Evolutionary conservation across 2,329 filamentous ascomycete species (phyloP), one percentile per base, ranked within the genome.

Genomic region (Sporothrix globosa): DNA sequence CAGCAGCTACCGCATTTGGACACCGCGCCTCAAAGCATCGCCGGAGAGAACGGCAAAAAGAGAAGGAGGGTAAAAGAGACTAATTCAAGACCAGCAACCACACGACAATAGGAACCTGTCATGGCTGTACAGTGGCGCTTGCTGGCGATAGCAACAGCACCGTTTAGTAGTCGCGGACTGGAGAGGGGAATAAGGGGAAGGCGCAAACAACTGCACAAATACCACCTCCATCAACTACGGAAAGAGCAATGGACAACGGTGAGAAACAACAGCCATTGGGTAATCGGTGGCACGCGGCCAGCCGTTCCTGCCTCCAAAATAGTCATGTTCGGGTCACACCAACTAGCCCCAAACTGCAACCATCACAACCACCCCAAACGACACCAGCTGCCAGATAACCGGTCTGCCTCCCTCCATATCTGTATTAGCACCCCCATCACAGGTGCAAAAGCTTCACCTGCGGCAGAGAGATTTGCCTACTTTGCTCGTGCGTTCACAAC

Each of bases 91-190:
- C 21, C 10, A 4, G 24, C 39, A 27, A 3, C 17, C 27, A 46
- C n/a, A 46, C 58, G 24, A 10, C 30, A 46, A 63, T 13, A 34
- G 21, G 24, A 44, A 19, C 14, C 39, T 5, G 3, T 10, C 58
- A 65, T 65, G 63, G 10, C 61, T 13, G 46, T 24, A 30, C 34
- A 56, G n/a, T 44, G 50, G 13, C 48, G 27, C 61, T 17, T 67
- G 34, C 65, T 34, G 19, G 44, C 17, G 24, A 39, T 19, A 46
- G 50, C 66, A 58, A 17, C 66, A 19, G 24, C 39, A 39, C 24
- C 66, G 66, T 53, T 68, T 19, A 58, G 48, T 19, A 58, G 48
- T 44, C 66, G 66, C 66, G 66, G 52, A 68, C 58, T 48, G 27
- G 44, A 24, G 52, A 39, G 10, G 39, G 58, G 11, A 39, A 39